phyloP scores from a whole-genome alignment of 768 basidiomycete species.

The Leccinum aurantiacum region DNA sequence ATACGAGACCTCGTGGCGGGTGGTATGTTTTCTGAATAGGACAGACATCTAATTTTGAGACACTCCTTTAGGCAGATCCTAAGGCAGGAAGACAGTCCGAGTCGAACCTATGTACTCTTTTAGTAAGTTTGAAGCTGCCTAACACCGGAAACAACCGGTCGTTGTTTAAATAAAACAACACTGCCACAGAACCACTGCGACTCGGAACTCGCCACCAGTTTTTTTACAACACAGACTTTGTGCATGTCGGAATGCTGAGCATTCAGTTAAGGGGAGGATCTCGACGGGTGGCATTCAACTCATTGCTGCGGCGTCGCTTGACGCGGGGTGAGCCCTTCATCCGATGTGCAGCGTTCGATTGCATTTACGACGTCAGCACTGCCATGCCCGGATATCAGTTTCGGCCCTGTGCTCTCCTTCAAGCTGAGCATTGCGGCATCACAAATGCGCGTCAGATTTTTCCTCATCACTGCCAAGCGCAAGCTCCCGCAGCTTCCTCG shows the following conservation, averaged over 20 bases:
- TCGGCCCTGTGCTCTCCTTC: constrained; percentile 39
- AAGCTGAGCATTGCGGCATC: constrained; percentile 52
- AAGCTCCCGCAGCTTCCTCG: constrained; percentile 41
- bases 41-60: too few relatives aligned
- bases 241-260: constrained; percentile 32
- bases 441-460: constrained; percentile 47
- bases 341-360: neutral
- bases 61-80: too few relatives aligned
- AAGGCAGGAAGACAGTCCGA: too few relatives aligned
- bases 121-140: too few relatives aligned
- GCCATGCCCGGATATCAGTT: constrained; percentile 40
- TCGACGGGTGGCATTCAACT: constrained; percentile 76
- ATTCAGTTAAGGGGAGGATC: constrained; percentile 57
- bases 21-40: too few relatives aligned
- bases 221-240: constrained; percentile 43
- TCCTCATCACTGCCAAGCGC: constrained; percentile 44
- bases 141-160: too few relatives aligned
- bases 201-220: too few relatives aligned
- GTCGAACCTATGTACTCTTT: too few relatives aligned
- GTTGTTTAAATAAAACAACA: too few relatives aligned
- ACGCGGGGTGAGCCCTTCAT: constrained; percentile 55
- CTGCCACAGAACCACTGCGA: too few relatives aligned
- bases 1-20: too few relatives aligned
- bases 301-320: constrained; percentile 52
- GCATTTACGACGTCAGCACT: neutral